Percentiles rank a stretch among this genome's conserved stretches.
Conservation (phyloP, 108 stramenopile species). For the Cyclostephanos tholiformis region DNA sequence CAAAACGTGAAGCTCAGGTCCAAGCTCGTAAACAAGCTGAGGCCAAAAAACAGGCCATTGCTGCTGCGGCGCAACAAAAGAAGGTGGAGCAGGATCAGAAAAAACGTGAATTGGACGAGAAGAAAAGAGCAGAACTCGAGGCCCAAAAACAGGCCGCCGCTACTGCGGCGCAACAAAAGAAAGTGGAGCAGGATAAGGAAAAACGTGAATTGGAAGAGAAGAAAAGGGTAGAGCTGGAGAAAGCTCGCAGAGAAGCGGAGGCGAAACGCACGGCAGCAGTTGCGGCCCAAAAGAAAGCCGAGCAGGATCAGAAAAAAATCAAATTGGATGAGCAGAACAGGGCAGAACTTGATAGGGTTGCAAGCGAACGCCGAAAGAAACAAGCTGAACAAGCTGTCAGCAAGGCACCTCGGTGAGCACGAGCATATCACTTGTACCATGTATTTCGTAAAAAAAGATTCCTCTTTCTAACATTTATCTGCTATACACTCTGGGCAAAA, state of each 20-base stretch:
- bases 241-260: conserved; percentile 35
- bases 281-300: conserved; percentile 16
- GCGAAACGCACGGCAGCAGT: conserved; percentile 27
- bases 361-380: conserved; percentile 1
- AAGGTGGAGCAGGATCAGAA: conserved; percentile 5
- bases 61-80: conserved; percentile 11
- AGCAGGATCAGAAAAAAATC: conserved; percentile 14
- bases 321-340: conserved; percentile 22
- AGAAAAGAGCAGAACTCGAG: conserved; percentile 15
- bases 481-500: not conserved
- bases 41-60: conserved; percentile 24
- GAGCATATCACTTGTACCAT: no score
- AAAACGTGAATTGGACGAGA: conserved; percentile 22
- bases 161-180: conserved; percentile 9
- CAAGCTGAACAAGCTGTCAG: conserved; percentile 29
- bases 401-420: conserved; percentile 22
- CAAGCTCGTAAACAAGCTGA: conserved; percentile 31
- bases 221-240: conserved; percentile 13
- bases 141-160: conserved; percentile 26
- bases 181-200: conserved; percentile 6
- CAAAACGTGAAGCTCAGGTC: conserved; percentile 15
- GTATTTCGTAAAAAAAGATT: not conserved
- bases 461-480: not conserved
- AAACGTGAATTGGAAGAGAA: conserved; percentile 22
- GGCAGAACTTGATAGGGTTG: conserved; percentile 10